Evolutionary conservation across 331 rosid genomes (phyloP), one percentile per base, ranked within the genome.

Genomic region (Malus hybrid): DNA sequence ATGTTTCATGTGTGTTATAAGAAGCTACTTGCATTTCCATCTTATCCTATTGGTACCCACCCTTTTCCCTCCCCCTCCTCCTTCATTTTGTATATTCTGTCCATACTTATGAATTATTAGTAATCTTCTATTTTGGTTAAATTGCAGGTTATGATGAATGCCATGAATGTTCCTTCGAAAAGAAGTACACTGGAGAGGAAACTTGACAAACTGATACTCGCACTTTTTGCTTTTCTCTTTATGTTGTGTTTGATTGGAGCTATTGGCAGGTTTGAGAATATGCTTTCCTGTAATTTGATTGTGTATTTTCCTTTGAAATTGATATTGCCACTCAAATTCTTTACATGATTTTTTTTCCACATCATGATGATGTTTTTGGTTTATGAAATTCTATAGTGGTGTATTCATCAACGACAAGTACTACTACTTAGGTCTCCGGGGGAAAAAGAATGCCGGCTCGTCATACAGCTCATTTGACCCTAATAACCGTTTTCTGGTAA

Each of bases 91-190:
- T 79, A 27, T 39, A 67, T 69, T 8, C 63, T 83, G 76, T 72
- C 65, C 70, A 54, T 85, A 56, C 4, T 74, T 71, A 52, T 33
- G 77, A 76, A 48, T 79, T 83, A 54, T 64, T 65, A 3, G 67
- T 65, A 33, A 32, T 75, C 76, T 20, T 16, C 32, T 44, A 31
- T 34, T 57, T 9, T 20, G 60, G 70, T 79, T 75, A 61, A 80
- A 67, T 85, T 85, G 83, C 86, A 94, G 97, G 98, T 94, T 80
- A 94, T 91, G 98, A 94, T 94, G 98, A 94, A 94, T 84, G 72
- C 97, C 72, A 94, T 91, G 97, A 92, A 91, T 81, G 97, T 94
- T 82, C 96, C 97, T 82, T 94, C 97, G 77, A 94, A 94, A 90
- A 87, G 98, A 86, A 94, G 98, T 80, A 94, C 97, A 50, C 75